Evolutionary conservation across 805 yeast species (phyloP).

Genomic region (Zygoascus biomembranicola): DNA sequence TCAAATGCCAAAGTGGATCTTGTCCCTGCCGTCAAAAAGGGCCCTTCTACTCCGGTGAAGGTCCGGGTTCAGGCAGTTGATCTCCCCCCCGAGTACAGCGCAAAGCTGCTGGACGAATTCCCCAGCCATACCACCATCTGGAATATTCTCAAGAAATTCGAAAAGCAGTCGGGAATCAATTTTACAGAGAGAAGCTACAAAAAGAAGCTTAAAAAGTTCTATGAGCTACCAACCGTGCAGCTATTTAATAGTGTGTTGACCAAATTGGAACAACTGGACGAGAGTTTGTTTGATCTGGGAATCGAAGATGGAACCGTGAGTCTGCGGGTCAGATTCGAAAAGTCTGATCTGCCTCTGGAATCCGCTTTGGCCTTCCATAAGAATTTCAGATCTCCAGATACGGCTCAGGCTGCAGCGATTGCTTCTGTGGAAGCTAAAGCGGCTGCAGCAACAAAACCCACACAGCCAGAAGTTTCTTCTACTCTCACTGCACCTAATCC

Average conservation of each 20-base stretch:
- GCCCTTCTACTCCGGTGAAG: slow-evolving; percentile 1
- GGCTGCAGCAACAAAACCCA: not conserved
- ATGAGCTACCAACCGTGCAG: slow-evolving; percentile 19
- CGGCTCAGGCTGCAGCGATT: not conserved
- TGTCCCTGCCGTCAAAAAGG: slow-evolving; percentile 7
- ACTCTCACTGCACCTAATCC: not conserved
- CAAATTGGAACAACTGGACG: slow-evolving; percentile 13
- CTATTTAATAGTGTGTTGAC: slow-evolving; percentile 12
- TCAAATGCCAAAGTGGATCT: slow-evolving; percentile 19
- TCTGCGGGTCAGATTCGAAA: slow-evolving; percentile 16
- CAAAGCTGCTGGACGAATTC: slow-evolving; percentile 14
- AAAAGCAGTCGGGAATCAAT: slow-evolving; percentile 17
- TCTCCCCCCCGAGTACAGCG: slow-evolving; percentile 14
- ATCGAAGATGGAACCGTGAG: slow-evolving; percentile 14
- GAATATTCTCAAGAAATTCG: slow-evolving; percentile 18
- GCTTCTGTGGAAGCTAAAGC: not conserved
- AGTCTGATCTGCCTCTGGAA: slow-evolving; percentile 9
- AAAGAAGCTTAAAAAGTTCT: slow-evolving; percentile 5
- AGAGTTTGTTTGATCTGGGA: slow-evolving; percentile 14
- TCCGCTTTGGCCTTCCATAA: slow-evolving; percentile 9
- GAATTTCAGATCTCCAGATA: not conserved
- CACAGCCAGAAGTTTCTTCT: not conserved
- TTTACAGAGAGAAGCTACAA: slow-evolving; percentile 13
- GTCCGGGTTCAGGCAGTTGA: slow-evolving; percentile 15
- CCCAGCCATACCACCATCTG: slow-evolving; percentile 14